phyloP scores from a whole-genome alignment of 768 basidiomycete species.

The Amanita rimosa region DNA sequence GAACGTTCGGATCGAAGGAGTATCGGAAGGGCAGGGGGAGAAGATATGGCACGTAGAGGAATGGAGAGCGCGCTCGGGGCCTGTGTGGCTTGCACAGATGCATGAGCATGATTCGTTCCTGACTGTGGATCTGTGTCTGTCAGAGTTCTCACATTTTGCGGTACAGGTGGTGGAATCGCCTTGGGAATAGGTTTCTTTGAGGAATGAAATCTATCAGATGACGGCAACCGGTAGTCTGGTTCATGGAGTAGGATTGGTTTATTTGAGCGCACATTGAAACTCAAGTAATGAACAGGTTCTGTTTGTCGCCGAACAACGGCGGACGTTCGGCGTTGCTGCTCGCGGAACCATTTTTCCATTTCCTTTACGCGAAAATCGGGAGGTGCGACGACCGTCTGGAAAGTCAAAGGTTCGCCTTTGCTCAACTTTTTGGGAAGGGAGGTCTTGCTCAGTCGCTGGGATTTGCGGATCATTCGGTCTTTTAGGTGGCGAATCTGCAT shows the following conservation, averaged over 20 bases:
- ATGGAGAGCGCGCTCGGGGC: slow-evolving; percentile 11
- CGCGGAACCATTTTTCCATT: slow-evolving; percentile 69
- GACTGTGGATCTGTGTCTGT: not conserved
- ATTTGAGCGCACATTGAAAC: not conserved
- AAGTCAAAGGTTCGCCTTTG: slow-evolving; percentile 27
- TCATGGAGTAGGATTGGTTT: not conserved
- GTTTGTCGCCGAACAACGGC: not conserved
- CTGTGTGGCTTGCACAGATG: slow-evolving; percentile 9
- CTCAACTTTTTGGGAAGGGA: slow-evolving; percentile 12
- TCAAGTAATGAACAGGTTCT: not conserved
- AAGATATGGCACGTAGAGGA: slow-evolving; percentile 15
- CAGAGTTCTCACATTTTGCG: not conserved
- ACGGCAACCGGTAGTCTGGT: not conserved
- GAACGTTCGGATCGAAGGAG: slow-evolving; percentile 25
- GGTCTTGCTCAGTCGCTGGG: slow-evolving; percentile 35
- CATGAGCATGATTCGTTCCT: slow-evolving; percentile 7
- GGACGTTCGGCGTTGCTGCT: slow-evolving; percentile 29
- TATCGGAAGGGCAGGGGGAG: slow-evolving; percentile 30
- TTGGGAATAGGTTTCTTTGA: not conserved
- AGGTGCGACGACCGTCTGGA: slow-evolving; percentile 59
- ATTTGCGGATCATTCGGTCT: slow-evolving; percentile 76
- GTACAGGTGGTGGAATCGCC: not conserved
- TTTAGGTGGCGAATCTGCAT: slow-evolving; percentile 68
- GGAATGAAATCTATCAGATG: not conserved
- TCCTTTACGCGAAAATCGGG: slow-evolving; percentile 66